Base-by-base conservation (phyloP, 129 eudicot species). In the Tagetes patula region DNA sequence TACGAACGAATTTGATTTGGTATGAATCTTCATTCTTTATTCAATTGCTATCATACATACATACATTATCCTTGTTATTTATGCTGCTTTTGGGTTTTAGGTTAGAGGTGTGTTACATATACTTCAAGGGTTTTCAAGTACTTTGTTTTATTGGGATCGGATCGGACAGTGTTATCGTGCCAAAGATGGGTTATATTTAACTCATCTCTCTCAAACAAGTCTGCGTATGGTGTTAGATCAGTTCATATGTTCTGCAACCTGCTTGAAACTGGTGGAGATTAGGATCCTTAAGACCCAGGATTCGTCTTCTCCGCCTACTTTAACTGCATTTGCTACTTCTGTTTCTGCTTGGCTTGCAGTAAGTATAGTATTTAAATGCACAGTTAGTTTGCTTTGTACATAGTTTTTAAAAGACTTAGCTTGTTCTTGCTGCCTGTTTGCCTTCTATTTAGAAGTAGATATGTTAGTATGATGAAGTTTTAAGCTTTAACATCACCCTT, bases 51-150 rank as follows among this genome's bases (percentile, higher is more conserved):
- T 42, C 60, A 33, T 55, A 5, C 53, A 27, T 14, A 65, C 37
- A 71, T 8, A 76, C 14, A 8, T 75, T 10, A 73, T 31, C 5
- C 1, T 63, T 41, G 0, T n/a, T 67, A 49, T 43, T 33, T 14
- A 41, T 65, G 0, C 13, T 60, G 0, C 41, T 39, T 20, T 49
- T 83, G 3, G 56, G 20, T 49, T 79, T 73, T 49, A 94, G 98
- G 96, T 90, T 7, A 87, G 81, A 60, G 92, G 91, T 10, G 82
- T 94, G 56, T 69, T 94, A 73, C 93, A 94, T 38, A 82, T 84
- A 67, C 79, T 90, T 54, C 98, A 94, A 82, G 98, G 98, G 56
- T 75, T 84, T 53, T 87, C 97, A 56, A 90, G 91, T 77, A 1
- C 80, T 36, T 34, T 87, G 20, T 90, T 94, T 56, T 68, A 55